Conservation (phyloP, 208 protist species). For the Leishmania aethiopica region DNA sequence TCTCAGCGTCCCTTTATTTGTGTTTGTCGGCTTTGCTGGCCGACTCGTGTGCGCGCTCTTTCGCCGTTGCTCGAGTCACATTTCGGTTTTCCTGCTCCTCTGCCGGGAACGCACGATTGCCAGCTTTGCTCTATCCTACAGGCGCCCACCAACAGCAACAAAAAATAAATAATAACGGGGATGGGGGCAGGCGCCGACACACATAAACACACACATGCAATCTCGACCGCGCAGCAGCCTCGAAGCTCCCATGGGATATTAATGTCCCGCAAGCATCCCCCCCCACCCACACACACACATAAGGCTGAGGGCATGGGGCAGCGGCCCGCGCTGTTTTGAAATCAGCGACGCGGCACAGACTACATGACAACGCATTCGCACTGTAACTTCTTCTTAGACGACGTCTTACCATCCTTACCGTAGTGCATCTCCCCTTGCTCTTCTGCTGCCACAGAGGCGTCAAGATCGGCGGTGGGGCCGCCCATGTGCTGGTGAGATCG, state of each 20-base stretch:
- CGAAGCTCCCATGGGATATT: background rate
- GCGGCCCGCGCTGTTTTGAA: background rate
- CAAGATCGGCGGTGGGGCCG: slow-evolving; percentile 10
- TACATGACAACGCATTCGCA: slow-evolving; percentile 67
- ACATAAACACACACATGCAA: background rate
- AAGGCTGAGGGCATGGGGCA: background rate
- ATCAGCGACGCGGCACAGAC: background rate
- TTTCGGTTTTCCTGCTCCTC: no score
- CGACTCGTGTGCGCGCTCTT: no score
- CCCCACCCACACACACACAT: background rate
- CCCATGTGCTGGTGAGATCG: background rate
- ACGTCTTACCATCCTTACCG: background rate
- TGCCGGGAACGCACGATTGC: no score
- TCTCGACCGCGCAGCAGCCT: background rate
- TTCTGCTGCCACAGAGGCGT: background rate
- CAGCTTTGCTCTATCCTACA: no score
- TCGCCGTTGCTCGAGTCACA: no score
- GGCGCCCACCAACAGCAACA: no score
- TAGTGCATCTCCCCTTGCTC: slow-evolving; percentile 2
- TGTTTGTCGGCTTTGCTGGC: no score
- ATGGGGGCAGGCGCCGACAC: background rate
- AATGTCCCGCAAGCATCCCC: background rate
- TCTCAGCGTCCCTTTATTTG: no score
- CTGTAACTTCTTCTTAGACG: slow-evolving; percentile 34
- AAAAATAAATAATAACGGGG: no score